Evolutionary conservation across 495 filamentous ascomycete genomes (phyloP).

Genomic region (Xylaria bambusicola): DNA sequence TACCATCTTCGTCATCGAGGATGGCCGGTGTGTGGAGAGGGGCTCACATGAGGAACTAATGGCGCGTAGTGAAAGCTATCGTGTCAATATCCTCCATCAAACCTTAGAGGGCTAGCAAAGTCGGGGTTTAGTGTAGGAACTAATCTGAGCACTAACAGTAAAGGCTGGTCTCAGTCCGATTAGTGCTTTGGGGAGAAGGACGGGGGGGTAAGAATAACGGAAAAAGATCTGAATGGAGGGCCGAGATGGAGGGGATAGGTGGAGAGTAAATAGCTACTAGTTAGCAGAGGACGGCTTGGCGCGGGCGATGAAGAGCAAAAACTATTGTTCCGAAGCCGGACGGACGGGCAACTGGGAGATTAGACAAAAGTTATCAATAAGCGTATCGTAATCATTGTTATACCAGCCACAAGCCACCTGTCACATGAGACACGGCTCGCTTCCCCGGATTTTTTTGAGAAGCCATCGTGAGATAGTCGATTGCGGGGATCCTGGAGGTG

Average conservation of each 20-base stretch:
- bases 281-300: no score
- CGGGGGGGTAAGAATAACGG: no score
- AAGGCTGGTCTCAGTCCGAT: no score
- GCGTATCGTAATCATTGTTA: conserved; percentile 13
- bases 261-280: no score
- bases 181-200: no score
- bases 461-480: not conserved
- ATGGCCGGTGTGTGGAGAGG: conserved; percentile 62
- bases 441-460: conserved; percentile 4
- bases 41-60: conserved; percentile 72
- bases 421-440: not conserved
- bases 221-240: no score
- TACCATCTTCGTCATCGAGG: conserved; percentile 73
- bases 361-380: conserved; percentile 12
- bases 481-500: conserved; percentile 10
- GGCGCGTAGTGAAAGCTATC: conserved; percentile 58
- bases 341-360: not conserved
- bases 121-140: not conserved
- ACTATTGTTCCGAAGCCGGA: not conserved
- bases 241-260: no score
- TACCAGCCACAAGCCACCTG: no score
- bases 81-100: conserved; percentile 54
- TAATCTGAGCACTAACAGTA: not conserved
- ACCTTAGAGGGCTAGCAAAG: conserved; percentile 30
- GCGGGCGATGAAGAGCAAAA: no score